Base-by-base conservation (phyloP, 129 eudicot genomes). In the Scalesia atractyloides region DNA sequence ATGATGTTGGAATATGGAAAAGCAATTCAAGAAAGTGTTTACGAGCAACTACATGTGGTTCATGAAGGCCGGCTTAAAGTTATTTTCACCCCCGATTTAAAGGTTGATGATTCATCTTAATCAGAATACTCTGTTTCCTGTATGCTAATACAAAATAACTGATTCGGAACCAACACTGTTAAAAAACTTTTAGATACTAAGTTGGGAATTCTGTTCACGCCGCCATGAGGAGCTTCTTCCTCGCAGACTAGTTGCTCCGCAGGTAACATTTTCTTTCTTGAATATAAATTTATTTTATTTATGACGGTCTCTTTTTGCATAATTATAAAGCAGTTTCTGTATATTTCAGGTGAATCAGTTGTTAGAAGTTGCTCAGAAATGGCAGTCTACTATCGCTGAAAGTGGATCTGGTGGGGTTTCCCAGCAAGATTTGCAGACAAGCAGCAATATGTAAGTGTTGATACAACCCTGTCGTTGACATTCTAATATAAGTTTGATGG, bases 141-240 rank as follows among this genome's bases (percentile, higher is more conserved):
- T 17, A 26, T 56, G 3, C n/a, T 51, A 30, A 69, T 69, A 7
- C 10, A 39, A 24, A 0, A 7, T 69, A 51, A 10, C 61, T 10
- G 69, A 72, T 60, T 33, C 14, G 19, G 37, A 41, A 14, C 15
- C 52, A 11, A 47, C 16, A 19, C 18, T 26, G 41, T 9, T 30
- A 22, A 59, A 33, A 15, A 8, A 26, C 3, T 26, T 53, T 20
- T 60, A 87, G 96, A 92, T 89, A 73, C 73, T 86, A 56, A 76
- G 91, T 44, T 92, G 96, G 97, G 97, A 92, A 74, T 92, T 92
- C 63, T 92, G 97, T 75, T 91, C 89, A 13, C 70, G 89, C 50
- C 92, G 91, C 43, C 97, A 89, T 79, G 96, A 92, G 62, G 97
- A 92, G 75, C 88, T 92, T 73, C 84, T 92, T 79, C 89, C 94